Evolutionary conservation across 2,329 filamentous ascomycete genomes (phyloP).

Genomic region (Aureobasidium leucospermi): DNA sequence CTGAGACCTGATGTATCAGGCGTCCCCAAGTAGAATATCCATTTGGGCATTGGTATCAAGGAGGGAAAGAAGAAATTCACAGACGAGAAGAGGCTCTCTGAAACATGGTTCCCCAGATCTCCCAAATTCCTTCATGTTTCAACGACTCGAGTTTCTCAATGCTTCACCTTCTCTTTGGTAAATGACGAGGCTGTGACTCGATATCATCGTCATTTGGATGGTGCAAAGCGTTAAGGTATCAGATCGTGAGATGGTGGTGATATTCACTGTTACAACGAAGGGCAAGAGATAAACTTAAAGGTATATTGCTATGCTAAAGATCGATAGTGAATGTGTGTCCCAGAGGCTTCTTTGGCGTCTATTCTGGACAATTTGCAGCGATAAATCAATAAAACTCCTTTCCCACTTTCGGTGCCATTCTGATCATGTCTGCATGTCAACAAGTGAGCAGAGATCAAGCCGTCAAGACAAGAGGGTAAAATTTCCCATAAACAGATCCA

Average conservation of each 20-base stretch:
- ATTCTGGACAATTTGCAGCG: background rate
- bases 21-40: background rate
- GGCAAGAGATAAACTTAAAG: background rate
- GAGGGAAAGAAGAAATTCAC: background rate
- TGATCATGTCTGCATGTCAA: background rate
- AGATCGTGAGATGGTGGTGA: background rate
- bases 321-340: background rate
- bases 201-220: background rate
- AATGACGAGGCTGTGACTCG: background rate
- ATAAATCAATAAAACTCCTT: background rate
- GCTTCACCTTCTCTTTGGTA: background rate
- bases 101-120: background rate
- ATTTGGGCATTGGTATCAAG: background rate
- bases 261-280: background rate
- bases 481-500: background rate
- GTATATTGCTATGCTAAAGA: background rate
- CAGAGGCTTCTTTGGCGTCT: background rate
- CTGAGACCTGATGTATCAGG: conserved; percentile 4
- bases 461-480: background rate
- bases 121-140: background rate
- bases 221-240: background rate
- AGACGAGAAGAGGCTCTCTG: background rate
- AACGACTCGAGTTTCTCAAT: background rate
- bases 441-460: background rate
- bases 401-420: background rate